These are phyloP conservation scores for Termitomyces sp. DNA, from an alignment of 768 basidiomycete species.

Conservation along the genomic window DNA sequence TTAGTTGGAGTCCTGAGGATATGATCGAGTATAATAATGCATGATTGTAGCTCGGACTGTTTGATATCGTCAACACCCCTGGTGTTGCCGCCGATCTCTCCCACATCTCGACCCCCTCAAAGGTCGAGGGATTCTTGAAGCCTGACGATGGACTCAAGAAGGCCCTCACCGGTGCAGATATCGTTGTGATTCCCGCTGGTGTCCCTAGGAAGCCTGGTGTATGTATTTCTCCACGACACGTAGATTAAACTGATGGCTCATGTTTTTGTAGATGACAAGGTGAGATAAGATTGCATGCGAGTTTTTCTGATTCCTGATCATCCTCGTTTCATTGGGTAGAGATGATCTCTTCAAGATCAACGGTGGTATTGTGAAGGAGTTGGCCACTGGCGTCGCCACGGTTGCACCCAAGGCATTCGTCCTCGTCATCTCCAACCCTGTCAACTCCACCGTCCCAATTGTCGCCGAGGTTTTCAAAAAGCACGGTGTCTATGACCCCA, in stretches of 20 bases:
- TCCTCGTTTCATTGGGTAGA: constrained; percentile 31
- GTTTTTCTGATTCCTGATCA: constrained; percentile 11
- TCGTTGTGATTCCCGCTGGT: constrained; percentile 95
- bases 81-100: constrained; percentile 95
- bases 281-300: constrained; percentile 18
- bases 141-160: constrained; percentile 80
- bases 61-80: constrained; percentile 96
- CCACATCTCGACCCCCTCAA: constrained; percentile 87
- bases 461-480: constrained; percentile 95
- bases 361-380: constrained; percentile 91
- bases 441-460: constrained; percentile 98
- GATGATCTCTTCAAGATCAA: constrained; percentile 99
- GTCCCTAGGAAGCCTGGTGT: constrained; percentile 94
- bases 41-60: constrained; percentile 73
- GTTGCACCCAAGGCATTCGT: constrained; percentile 85
- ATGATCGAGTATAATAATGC: not conserved
- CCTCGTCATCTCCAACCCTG: constrained; percentile 97
- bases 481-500: constrained; percentile 86
- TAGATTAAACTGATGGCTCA: constrained; percentile 5
- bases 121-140: constrained; percentile 77
- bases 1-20: constrained; percentile 20
- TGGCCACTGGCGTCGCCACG: constrained; percentile 86
- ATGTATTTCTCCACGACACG: constrained; percentile 25
- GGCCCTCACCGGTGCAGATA: constrained; percentile 76
- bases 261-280: constrained; percentile 46